Evolutionary conservation across 768 basidiomycete genomes (phyloP), one percentile per base, ranked within the genome.

Genomic region (Phallus indusiatus): DNA sequence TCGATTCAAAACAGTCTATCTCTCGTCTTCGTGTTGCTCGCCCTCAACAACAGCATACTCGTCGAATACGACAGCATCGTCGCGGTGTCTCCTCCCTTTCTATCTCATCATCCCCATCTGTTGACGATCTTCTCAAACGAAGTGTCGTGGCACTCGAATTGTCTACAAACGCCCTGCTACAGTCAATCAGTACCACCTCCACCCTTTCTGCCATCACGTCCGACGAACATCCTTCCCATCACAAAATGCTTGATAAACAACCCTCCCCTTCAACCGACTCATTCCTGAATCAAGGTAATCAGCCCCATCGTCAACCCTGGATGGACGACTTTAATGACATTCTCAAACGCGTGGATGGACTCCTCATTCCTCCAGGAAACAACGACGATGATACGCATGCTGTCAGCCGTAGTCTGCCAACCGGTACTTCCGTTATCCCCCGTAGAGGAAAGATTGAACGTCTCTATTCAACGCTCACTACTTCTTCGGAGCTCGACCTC

Each of bases 131-230:
- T 16, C 77, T 92, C 1, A 87, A 83, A 60, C 82, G 90, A 62
- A 90, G 88, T 63, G 87, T 92, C 14, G 83, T 90, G 70, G 90
- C 90, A 0, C 76, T 93, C 9, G 90, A 92, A 68, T 84, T 90
- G 77, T 92, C 90, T 5, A 92, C 92, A 60, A 78, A 83, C 2
- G 74, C 92, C 11, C 74, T 93, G 50, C 84, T 88, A 67, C 83
- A 82, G 12, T 86, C 86, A 20, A 84, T 90, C 64, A 80, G 84
- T 46, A 84, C 89, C 0, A 84, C 86, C 62, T 76, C 83, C 12
- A 81, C 74, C 35, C 72, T 78, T 37, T 76, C 75, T 35, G 71
- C 76, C 2, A 71, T 84, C 46, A 69, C 33, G 74, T 78, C 21
- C 65, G 76, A 16, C 81, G 80, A 58, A 46, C 52, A 52, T 20